These are phyloP conservation scores for Fusarium sp. DNA, from an alignment of 2,329 filamentous ascomycete genomes.

Conservation along the genomic window DNA sequence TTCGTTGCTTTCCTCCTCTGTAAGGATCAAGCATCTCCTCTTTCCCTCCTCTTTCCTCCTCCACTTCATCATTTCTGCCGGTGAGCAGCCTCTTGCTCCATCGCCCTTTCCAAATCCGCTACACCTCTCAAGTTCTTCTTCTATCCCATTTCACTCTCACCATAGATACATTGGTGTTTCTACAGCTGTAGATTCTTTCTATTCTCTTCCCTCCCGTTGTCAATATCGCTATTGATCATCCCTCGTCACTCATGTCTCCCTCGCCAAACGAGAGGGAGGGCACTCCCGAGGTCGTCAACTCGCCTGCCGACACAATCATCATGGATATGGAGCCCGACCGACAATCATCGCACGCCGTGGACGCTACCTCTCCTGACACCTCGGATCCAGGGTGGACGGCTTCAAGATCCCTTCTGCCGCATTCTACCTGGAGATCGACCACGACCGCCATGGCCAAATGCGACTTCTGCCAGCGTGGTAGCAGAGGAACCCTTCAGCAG, in stretches of 20 bases:
- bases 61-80: not conserved
- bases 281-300: not conserved
- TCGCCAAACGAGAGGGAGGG: not conserved
- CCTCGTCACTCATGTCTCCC: not conserved
- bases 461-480: not conserved
- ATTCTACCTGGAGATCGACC: not conserved
- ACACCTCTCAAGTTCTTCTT: not conserved
- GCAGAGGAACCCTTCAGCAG: not conserved
- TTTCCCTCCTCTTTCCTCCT: not conserved
- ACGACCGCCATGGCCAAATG: not conserved
- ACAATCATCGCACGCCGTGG: not conserved
- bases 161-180: not conserved
- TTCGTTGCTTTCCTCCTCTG: not conserved
- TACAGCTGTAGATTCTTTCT: not conserved
- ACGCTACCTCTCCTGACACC: not conserved
- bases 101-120: not conserved
- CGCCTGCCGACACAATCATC: not conserved
- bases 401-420: not conserved
- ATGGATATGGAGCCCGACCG: not conserved
- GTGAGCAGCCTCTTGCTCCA: not conserved
- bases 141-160: not conserved
- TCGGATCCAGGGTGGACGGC: not conserved
- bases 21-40: not conserved
- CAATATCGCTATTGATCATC: not conserved
- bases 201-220: not conserved